Base-by-base conservation (phyloP, 805 yeast genomes). In the Isabelozyma gotoi region DNA sequence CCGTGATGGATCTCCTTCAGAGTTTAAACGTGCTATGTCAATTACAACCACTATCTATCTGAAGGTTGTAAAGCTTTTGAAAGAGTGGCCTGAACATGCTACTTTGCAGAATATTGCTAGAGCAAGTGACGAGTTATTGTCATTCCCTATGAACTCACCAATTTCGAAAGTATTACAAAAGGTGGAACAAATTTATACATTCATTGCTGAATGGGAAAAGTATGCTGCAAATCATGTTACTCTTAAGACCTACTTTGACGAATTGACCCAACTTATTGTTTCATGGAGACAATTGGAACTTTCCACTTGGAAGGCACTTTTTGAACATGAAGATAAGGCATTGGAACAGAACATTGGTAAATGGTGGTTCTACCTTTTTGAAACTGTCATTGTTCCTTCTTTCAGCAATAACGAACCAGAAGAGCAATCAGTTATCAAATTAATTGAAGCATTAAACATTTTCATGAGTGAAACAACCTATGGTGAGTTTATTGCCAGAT, bases 71-170 rank as follows among this genome's bases (percentile, higher is more conserved):
- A 66, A 64, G 3, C 61, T 88, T 10, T 60, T 85, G 10, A 64
- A 63, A 19, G 80, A 82, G 56, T 94, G 97, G 96, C 97, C 98
- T 0, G 99, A 95, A 55, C 96, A 95, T 69, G 94, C 94, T 0
- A 89, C 96, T 0, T 66, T 94, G 40, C 83, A 76, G 44, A 88
- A 85, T 16, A 73, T 92, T 38, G 60, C 69, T 32, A 68, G 84
- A 46, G 80, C 84, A 7, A 77, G 86, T 49, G 64, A 73, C 12
- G 98, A 91, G 58, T 78, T 85, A 46, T 62, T 86, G 44, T 62
- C 63, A 3, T 84, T 72, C 54, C 79, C 96, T 0, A 71, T 82
- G 2, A 67, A 72, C 21, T 80, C 87, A 0, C 94, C 99, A 0
- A 65, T 94, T 27, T 91, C 91, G 7, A 78, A 85, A 51, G 74